Evolutionary conservation across 148 eudicot genomes (phyloP), one percentile per base, ranked within the genome.

Genomic region (Rhododendron ferrugineum): DNA sequence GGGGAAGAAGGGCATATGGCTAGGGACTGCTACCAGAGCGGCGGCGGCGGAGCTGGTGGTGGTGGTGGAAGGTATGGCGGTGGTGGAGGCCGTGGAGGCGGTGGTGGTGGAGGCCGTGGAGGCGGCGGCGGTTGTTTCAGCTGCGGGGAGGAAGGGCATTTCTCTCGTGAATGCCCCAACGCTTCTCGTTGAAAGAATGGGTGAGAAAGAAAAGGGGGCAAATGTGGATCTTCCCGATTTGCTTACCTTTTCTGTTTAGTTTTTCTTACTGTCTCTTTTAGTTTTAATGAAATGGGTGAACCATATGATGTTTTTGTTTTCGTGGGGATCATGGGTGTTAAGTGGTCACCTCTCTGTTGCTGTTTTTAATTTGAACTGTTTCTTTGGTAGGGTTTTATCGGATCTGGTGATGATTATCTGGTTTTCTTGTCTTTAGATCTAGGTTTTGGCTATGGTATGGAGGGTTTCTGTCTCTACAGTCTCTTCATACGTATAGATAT

Each of bases 121-220:
- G 87, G 89, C 0, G 89, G 89, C 5, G 85, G 88, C 0, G 86
- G 88, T 2, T 88, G 90, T 81, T 88, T 80, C 66, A 74, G 78
- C 60, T 90, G 92, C 70, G 92, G 92, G 30, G 92, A 85, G 75
- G 82, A 82, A 2, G 93, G 93, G 13, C 93, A 91, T 37, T 91
- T 91, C 47, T 86, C 93, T 11, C 86, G 93, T 3, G 93, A 91
- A 11, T 91, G 93, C 78, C 90, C 93, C 5, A 86, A 58, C 60
- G 47, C 85, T 6, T 28, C 42, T 60, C 86, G 85, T 78, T 90
- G 74, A 81, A 36, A n/a, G 4, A 11, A 9, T 64, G 70, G 70
- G 70, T 16, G 3, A 40, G 58, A 32, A 16, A 0, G 11, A 16
- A 7, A 28, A 8, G 37, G 66, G 64, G 26, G 54, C 52, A 28